Conservation (phyloP, 2,329 filamentous ascomycete species). For the Zopfia rhizophila region DNA sequence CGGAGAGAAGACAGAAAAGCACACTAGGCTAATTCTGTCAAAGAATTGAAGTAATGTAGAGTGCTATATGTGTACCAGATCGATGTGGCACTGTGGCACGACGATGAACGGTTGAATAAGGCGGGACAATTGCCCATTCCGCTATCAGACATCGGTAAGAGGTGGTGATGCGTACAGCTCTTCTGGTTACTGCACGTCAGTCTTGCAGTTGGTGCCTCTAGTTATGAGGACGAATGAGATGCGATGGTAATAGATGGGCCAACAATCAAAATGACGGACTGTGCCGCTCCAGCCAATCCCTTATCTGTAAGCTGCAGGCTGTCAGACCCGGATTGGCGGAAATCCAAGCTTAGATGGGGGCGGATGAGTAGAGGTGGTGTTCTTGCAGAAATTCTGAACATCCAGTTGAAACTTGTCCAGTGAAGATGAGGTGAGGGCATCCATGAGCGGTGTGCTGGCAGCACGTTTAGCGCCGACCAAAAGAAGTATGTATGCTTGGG, state of each 20-base stretch:
- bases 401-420: conserved; percentile 13
- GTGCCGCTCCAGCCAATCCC: conserved; percentile 17
- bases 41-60: no score
- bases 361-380: conserved; percentile 3
- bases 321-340: conserved; percentile 17
- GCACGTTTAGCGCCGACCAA: conserved; percentile 5
- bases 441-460: conserved; percentile 10
- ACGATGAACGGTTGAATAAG: no score
- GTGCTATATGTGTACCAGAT: no score
- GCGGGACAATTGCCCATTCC: no score
- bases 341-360: conserved; percentile 11
- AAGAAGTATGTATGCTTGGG: no score
- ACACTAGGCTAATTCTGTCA: no score
- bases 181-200: conserved; percentile 24
- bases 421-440: conserved; percentile 6
- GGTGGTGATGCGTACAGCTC: no score
- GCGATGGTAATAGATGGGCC: conserved; percentile 1
- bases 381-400: conserved; percentile 5
- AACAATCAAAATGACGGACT: conserved; percentile 18
- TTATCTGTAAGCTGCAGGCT: conserved; percentile 5
- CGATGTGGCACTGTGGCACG: no score
- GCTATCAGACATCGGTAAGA: no score
- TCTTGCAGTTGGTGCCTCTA: conserved; percentile 9
- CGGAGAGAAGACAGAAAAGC: no score
- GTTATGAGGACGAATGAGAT: conserved; percentile 8